These are phyloP conservation scores for Pichia nanzhaoensis DNA, from an alignment of 805 yeast species.

Conservation along the genomic window DNA sequence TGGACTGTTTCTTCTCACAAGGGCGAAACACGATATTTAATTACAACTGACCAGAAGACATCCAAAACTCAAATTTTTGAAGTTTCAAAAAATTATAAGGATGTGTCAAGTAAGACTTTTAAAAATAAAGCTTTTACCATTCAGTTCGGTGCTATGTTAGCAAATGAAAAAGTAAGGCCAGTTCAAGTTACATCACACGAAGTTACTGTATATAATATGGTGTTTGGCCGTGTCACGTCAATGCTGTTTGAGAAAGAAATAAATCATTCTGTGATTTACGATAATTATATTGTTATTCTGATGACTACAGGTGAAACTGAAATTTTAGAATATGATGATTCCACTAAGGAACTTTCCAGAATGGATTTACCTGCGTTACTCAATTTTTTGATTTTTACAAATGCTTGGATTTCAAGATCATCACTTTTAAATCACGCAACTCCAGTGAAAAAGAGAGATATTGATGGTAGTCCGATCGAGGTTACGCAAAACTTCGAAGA, in stretches of 20 bases:
- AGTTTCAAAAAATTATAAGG: conserved; percentile 53
- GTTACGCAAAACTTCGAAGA: conserved; percentile 20
- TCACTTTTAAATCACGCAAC: conserved; percentile 38
- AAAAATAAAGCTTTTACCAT: conserved; percentile 58
- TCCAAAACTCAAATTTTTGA: conserved; percentile 64
- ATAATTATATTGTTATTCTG: conserved; percentile 57
- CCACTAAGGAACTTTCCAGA: conserved; percentile 19
- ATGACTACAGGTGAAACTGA: conserved; percentile 66
- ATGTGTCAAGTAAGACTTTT: conserved; percentile 56
- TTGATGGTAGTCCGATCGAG: conserved; percentile 20
- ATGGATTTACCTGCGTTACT: conserved; percentile 31
- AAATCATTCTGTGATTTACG: conserved; percentile 54
- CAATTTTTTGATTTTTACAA: conserved; percentile 46
- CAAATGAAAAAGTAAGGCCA: conserved; percentile 42
- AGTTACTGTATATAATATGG: conserved; percentile 54
- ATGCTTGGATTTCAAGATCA: conserved; percentile 57
- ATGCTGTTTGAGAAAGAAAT: conserved; percentile 54
- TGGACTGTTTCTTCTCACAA: conserved; percentile 53
- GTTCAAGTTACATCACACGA: conserved; percentile 70
- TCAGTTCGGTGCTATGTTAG: conserved; percentile 46
- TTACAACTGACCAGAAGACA: conserved; percentile 64
- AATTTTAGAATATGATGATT: conserved; percentile 38
- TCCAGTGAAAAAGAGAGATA: conserved; percentile 25
- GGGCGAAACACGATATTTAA: conserved; percentile 45
- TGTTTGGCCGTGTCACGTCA: conserved; percentile 47